Percentiles rank a stretch among this genome's conserved stretches.
phyloP scores from a whole-genome alignment of 768 basidiomycete genomes.

The Rossbeevera mucosa region DNA sequence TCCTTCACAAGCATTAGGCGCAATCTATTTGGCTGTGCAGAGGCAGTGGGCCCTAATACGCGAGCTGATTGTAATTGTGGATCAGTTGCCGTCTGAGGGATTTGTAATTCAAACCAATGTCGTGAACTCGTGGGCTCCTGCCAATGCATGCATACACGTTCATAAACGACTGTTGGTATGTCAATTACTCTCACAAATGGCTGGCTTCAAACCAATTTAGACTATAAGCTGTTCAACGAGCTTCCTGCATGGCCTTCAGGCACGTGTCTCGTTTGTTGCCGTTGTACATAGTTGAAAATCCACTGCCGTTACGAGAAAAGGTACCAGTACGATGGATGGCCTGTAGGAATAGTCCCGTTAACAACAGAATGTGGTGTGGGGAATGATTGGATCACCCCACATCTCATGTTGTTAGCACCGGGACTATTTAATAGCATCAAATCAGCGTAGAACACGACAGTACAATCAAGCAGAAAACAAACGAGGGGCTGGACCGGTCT shows the following conservation, averaged over 20 bases:
- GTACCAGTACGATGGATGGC: too few species aligned
- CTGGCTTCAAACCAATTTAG: background rate
- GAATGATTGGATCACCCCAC: too few species aligned
- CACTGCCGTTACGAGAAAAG: too few species aligned
- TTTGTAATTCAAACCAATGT: background rate
- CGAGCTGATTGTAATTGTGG: background rate
- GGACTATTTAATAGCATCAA: too few species aligned
- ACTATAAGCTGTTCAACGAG: background rate
- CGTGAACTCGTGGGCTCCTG: background rate
- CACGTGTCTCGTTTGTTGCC: background rate
- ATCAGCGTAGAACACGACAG: background rate
- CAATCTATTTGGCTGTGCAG: background rate
- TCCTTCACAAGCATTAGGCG: too few species aligned
- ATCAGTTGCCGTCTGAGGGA: background rate
- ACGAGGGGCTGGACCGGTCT: too few species aligned
- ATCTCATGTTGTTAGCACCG: too few species aligned
- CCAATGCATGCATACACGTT: background rate
- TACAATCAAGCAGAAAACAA: too few species aligned
- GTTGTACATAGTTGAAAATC: background rate
- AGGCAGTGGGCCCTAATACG: background rate
- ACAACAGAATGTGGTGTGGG: too few species aligned
- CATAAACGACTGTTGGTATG: background rate
- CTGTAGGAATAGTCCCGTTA: too few species aligned
- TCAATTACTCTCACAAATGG: background rate
- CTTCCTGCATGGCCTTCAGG: background rate